Conservation (phyloP, 495 filamentous ascomycete genomes). For the Penicillium egyptiacum region DNA sequence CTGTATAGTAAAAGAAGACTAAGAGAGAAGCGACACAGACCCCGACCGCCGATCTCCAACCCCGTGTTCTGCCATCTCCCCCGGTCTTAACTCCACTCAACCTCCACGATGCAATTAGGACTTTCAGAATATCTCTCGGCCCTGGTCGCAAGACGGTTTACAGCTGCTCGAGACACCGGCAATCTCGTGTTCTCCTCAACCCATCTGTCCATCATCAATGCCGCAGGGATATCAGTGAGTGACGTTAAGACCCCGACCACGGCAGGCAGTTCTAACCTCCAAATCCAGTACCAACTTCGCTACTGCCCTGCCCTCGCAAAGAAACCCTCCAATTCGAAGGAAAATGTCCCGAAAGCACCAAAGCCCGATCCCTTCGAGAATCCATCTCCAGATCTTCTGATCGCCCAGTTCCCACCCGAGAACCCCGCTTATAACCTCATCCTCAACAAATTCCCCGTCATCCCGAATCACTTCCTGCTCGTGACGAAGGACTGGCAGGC, state of each 20-base stretch:
- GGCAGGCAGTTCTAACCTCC: conserved; percentile 8
- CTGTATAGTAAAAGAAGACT: neutral
- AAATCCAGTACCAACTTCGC: conserved; percentile 68
- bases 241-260: neutral
- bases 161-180: conserved; percentile 51
- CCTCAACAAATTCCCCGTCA: conserved; percentile 81
- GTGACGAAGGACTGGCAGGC: conserved; percentile 63
- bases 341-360: conserved; percentile 31
- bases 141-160: conserved; percentile 56
- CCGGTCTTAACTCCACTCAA: neutral
- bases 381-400: conserved; percentile 60
- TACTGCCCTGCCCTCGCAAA: conserved; percentile 74
- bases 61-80: conserved; percentile 13
- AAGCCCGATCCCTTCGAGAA: conserved; percentile 73
- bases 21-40: conserved; percentile 1
- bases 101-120: conserved; percentile 38
- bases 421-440: conserved; percentile 63
- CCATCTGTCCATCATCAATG: conserved; percentile 53
- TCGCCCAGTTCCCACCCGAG: conserved; percentile 54
- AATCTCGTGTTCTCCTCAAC: conserved; percentile 61
- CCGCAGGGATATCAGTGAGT: conserved; percentile 55
- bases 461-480: conserved; percentile 77
- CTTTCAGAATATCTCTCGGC: conserved; percentile 49
- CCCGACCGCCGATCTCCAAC: conserved; percentile 11
- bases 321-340: conserved; percentile 59